A percentile compares a stretch with the other conserved stretches of the same genome.
These are phyloP conservation scores for Patellifolia procumbens DNA, from an alignment of 179 eudicot species.

Conservation along the genomic window DNA sequence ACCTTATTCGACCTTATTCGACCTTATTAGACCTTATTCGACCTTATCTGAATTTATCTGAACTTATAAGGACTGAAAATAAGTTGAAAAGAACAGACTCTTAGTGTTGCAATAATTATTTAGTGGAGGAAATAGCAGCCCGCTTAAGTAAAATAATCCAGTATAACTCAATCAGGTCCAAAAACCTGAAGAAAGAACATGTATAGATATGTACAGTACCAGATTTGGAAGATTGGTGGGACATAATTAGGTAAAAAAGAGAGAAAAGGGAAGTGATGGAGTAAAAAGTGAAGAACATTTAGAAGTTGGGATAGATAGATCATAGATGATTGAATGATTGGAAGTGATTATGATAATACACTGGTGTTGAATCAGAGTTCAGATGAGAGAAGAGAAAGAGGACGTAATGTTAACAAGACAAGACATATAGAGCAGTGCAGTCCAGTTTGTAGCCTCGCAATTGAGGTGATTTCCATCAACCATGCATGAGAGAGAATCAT, in stretches of 20 bases:
- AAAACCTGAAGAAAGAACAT: too few species aligned
- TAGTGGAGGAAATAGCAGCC: too few species aligned
- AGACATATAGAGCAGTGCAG: background rate
- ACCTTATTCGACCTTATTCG: too few species aligned
- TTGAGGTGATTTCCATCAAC: constrained; percentile 13
- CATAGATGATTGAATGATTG: constrained; percentile 27
- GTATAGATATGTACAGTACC: background rate
- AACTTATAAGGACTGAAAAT: too few species aligned
- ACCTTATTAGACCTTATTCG: too few species aligned
- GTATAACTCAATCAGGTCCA: too few species aligned
- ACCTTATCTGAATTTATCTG: too few species aligned
- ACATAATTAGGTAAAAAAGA: background rate
- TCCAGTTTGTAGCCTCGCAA: constrained; percentile 33
- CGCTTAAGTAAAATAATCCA: too few species aligned
- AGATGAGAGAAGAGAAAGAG: background rate
- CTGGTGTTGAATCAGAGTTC: constrained; percentile 11
- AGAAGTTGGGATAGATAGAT: background rate
- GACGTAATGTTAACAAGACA: background rate
- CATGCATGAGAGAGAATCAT: background rate
- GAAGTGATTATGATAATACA: constrained; percentile 27
- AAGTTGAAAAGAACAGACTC: too few species aligned
- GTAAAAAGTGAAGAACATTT: background rate
- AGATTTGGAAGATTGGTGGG: constrained; percentile 2
- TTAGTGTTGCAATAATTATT: too few species aligned
- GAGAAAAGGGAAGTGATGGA: background rate